A percentile compares a stretch with the other conserved stretches of the same genome.
phyloP scores from a whole-genome alignment of 2,329 filamentous ascomycete species.

The Epicoccum nigrum region DNA sequence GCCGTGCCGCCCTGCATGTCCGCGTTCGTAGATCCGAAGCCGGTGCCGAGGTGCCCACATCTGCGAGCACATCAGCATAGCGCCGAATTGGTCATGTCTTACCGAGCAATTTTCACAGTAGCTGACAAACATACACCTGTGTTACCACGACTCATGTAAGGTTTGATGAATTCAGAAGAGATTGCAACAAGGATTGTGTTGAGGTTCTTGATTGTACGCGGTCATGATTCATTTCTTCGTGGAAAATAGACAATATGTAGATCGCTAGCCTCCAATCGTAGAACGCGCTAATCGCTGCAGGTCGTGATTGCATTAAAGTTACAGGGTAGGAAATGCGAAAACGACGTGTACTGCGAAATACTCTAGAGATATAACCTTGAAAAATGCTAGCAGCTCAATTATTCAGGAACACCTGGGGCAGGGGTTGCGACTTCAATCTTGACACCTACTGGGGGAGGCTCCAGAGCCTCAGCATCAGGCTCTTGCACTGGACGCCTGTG shows the following conservation, averaged over 20 bases:
- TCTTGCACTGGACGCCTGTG: slow-evolving; percentile 13
- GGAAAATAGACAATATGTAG: slow-evolving; percentile 2
- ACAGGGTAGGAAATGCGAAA: background rate
- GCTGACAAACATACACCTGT: slow-evolving; percentile 3
- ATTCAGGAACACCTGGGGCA: slow-evolving; percentile 5
- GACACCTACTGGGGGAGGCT: slow-evolving; percentile 10
- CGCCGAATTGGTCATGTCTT: slow-evolving; percentile 10
- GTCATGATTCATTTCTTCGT: slow-evolving; percentile 1
- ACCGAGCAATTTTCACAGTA: background rate
- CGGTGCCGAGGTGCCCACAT: slow-evolving; percentile 6
- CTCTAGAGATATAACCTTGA: background rate
- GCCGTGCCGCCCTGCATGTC: slow-evolving; percentile 8
- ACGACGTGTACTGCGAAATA: background rate
- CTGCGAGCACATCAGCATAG: slow-evolving; percentile 10
- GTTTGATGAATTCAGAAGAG: background rate
- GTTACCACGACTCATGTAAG: background rate
- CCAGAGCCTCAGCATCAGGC: slow-evolving; percentile 5
- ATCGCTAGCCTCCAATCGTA: slow-evolving; percentile 1
- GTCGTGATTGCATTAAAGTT: slow-evolving; percentile 5
- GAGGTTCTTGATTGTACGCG: background rate
- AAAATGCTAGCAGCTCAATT: background rate
- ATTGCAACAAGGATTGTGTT: background rate
- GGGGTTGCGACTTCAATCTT: slow-evolving; percentile 16
- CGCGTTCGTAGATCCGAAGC: slow-evolving; percentile 7
- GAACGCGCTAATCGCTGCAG: background rate